Base-by-base conservation (phyloP, 495 filamentous ascomycete species). In the Penicillium goetzii region DNA sequence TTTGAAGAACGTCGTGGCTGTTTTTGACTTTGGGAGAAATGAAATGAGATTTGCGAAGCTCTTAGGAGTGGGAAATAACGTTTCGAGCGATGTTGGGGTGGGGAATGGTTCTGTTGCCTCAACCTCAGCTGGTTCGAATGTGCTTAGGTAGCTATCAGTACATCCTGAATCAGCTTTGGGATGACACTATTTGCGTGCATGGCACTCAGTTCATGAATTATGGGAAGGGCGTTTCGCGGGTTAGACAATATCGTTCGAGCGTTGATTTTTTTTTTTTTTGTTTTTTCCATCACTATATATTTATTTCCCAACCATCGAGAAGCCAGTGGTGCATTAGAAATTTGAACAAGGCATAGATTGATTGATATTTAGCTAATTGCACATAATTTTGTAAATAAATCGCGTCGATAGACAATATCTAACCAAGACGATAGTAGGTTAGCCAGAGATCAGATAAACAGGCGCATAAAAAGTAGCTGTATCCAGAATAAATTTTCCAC, bases 1-100 rank as follows among this genome's bases (percentile, higher is more conserved):
- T 19, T 59, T 59, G 56, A 59, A 59, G 19, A 59, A 50, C 30
- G 57, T 59, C 2, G 57, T 59, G 15, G 25, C 57, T 28, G 23
- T 25, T 14, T 30, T 51, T 51, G 49, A 51, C 10, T 51, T 23
- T 30, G 49, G 57, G 26, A 59, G 23, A 7, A 33, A 59, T 25
- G 23, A 59, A 19, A 30, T 59, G 41, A 23, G 19, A 34, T 59
- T 59, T 32, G 57, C 57, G 14, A 51, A 51, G 49, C n/a, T 50
- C 17, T 23, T 50, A 21, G 21, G 12, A 4, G 1, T 11, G 21
- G 21, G 21, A 26, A 28, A 2, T 50, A 15, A 28, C 2, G n/a
- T 3, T n/a, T 41, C 15, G 2, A 19, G 40, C 9, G n/a, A 3
- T 3, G 12, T 5, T 41, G 40, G 40, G 2, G 40, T 8, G 4